Percentiles rank a stretch among this genome's conserved stretches.
phyloP scores from a whole-genome alignment of 257 asterid species.

The Knoxia roxburghii region DNA sequence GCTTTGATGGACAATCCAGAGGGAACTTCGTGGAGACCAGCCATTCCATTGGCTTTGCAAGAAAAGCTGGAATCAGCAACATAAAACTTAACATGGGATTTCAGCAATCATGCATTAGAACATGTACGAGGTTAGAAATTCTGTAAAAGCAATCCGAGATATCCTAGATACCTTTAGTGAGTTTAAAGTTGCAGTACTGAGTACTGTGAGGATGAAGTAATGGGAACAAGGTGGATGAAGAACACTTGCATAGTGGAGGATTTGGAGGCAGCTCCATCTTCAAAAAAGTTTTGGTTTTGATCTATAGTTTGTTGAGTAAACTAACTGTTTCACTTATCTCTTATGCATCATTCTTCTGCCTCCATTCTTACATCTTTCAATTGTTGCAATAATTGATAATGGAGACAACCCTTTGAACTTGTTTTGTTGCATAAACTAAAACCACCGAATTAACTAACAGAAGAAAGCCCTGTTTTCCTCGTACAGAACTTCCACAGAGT shows the following conservation, averaged over 20 bases:
- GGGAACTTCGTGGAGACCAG: conserved; percentile 60
- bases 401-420: background rate
- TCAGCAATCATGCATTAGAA: too few species aligned
- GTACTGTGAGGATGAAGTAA: too few species aligned
- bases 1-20: conserved; percentile 84
- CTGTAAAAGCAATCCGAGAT: too few species aligned
- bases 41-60: conserved; percentile 52
- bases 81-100: background rate
- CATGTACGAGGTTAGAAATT: too few species aligned
- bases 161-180: too few species aligned
- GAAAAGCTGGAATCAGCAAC: conserved; percentile 33
- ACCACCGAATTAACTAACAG: too few species aligned
- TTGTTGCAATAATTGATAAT: background rate
- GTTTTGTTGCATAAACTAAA: too few species aligned
- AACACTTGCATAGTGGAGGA: background rate
- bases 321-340: background rate
- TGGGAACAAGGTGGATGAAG: background rate
- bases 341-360: background rate
- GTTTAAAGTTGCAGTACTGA: too few species aligned
- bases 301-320: too few species aligned
- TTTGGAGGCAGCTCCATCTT: background rate
- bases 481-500: too few species aligned
- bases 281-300: background rate
- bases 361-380: background rate
- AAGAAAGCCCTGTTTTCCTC: too few species aligned